Evolutionary conservation across 1,284 basidiomycete species (phyloP), one percentile per base, ranked within the genome.

Genomic region (Boletus mariae): DNA sequence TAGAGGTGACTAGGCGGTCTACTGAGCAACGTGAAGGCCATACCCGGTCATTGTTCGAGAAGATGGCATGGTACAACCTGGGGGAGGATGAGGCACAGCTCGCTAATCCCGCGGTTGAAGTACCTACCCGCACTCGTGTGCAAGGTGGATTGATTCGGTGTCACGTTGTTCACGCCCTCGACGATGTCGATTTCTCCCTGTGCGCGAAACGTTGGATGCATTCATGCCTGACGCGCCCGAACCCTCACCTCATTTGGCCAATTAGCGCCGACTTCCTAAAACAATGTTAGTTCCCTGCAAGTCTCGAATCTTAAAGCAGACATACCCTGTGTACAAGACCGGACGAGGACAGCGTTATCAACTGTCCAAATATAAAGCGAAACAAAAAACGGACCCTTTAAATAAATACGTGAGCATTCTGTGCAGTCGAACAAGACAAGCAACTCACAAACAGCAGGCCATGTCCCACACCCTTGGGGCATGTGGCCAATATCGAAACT

Each of bases 131-230:
- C 44, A 53, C 68, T 73, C 0, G 86, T 87, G 65, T 91, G 89
- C 10, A 92, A 69, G 12, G 83, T 85, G 2, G 78, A 75, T 48
- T 74, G 72, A 62, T 90, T 82, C 11, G 80, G 75, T 0, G 67
- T 64, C 59, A 75, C 66, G 59, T 79, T 76, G 60, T 88, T 87
- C 35, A 86, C 80, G 12, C 81, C 85, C 66, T 89, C 87, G 13
- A 88, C 51, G 46, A 89, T 84, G 66, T 89, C 86, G 25, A 87
- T 76, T 65, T 89, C 82, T 1, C 83, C 64, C 68, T 70, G 32
- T 28, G 20, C 1, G 12, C 13, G 11, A 34, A 26, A 13, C 0
- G 5, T 61, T 4, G 50, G 46, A 43, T n/a, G 13, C 15, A 5
- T 17, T 8, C 13, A 7, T 29, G 34, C 4, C 2, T 1, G 17